These are phyloP conservation scores for Blumeria graminis DNA, from an alignment of 2,329 filamentous ascomycete genomes.

Conservation along the genomic window DNA sequence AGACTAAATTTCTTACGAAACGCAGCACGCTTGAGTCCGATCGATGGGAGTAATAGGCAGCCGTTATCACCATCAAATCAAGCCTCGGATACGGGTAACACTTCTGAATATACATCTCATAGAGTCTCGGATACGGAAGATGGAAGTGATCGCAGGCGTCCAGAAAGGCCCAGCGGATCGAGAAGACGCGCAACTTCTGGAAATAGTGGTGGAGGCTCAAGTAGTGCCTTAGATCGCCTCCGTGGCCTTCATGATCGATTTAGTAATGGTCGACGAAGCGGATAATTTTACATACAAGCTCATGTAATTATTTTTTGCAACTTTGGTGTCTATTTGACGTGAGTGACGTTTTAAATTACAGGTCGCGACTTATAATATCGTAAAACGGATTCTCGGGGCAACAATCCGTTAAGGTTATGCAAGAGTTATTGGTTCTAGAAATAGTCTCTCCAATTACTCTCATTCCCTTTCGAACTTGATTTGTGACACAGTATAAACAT, in stretches of 20 bases:
- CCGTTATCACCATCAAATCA: background rate
- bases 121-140: background rate
- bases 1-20: conserved; percentile 12
- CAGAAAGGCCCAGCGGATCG: background rate
- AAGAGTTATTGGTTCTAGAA: no score
- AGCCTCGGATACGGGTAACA: no score
- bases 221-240: background rate
- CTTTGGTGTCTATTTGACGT: no score
- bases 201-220: background rate
- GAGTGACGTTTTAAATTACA: no score
- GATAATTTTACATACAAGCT: background rate
- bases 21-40: conserved; percentile 6
- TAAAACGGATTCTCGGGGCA: no score
- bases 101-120: background rate
- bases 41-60: conserved; percentile 4
- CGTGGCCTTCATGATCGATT: background rate
- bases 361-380: no score
- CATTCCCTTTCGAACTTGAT: no score
- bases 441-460: no score
- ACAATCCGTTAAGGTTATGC: no score
- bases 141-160: background rate
- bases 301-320: no score
- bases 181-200: background rate
- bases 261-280: background rate
- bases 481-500: no score